Evolutionary conservation across 768 basidiomycete genomes (phyloP), one percentile per base, ranked within the genome.

Genomic region (Terana coerulea): DNA sequence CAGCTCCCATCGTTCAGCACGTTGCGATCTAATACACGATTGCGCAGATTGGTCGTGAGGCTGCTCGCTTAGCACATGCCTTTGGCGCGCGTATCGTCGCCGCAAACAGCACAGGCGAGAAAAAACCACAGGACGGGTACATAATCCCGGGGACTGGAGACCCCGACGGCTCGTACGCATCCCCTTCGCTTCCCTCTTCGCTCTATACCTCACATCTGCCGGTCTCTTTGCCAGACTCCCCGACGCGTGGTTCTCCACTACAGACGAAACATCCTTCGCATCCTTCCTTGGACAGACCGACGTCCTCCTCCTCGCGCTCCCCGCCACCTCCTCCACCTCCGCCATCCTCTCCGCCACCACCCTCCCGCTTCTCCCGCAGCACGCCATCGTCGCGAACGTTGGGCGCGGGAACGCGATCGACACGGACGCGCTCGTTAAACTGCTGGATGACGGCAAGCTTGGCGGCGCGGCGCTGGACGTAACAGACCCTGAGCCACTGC

Each of bases 381-480:
- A 26, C 35, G 39, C 53, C 30, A 26, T 54, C 39, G n/a, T 54
- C 41, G 42, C 51, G 25, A 54, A 54, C 39, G 39, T 53, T 28
- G 52, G 52, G 8, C 45, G 52, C 9, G 52, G 52, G 3, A 47
- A 53, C 47, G 37, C 46, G 1, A 49, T 53, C 19, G 52, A 53
- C 30, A 53, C 52, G 10, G 25, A 31, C 33, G 51, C 55, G 31
- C 51, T 56, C 31, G 35, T 56, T 7, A 24, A 19, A 4, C 51
- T 47, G 7, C 51, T 56, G 7, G 55, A 56, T 47, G 25, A 46
- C 17, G 51, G 51, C n/a, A 45, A 14, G 37, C 45, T 56, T 42
- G 55, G 47, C 2, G 51, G 55, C 3, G 55, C 55, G 15, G 51
- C 55, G 21, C 47, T 52, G 10, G 55, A 56, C 47, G 51, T 49